Base-by-base conservation (phyloP, 2,329 filamentous ascomycete species). In the Fusarium sp. region DNA sequence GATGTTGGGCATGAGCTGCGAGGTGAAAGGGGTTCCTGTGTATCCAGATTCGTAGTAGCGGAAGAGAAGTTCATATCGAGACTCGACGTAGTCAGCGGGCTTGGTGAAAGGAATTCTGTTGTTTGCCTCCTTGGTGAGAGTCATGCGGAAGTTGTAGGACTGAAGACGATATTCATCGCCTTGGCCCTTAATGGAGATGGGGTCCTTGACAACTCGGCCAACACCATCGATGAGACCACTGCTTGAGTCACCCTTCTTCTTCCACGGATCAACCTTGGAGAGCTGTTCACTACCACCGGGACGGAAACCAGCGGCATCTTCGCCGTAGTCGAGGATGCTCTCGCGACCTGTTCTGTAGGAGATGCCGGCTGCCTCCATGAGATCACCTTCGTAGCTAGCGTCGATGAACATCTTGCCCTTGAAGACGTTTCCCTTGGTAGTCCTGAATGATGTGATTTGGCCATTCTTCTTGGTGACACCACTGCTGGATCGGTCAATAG, bases 351-450 rank as follows among this genome's bases (percentile, higher is more conserved):
- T 64, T 8, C 70, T 60, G 37, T 61, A 73, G 5, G 67, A 64
- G 11, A 73, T 56, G 4, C 58, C 68, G 9, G 71, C 71, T 12
- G 71, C 58, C 42, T 69, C 71, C 71, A 73, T 73, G 17, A 73
- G 49, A 10, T 73, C 71, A n/a, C 71, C 71, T 26, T 73, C 71
- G 11, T 73, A 73, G 26, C 71, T 64, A 17, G 71, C 71, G 35
- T 73, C 70, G 9, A 73, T 73, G 11, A 73, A 73, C 67, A 73
- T 73, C 52, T 73, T 73, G 30, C 53, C 70, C 10, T 46, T 17
- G 11, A 68, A 73, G 48, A 67, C 32, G 14, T 45, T 40, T 10
- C 70, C 70, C 6, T 27, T 48, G 5, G 57, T 35, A 2, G 70
- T 73, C 38, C 46, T 73, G 41, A 73, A 73, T 14, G 70, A 73